Conservation (phyloP, 2,329 filamentous ascomycete genomes). For the Myriosclerotinia duriaeana region DNA sequence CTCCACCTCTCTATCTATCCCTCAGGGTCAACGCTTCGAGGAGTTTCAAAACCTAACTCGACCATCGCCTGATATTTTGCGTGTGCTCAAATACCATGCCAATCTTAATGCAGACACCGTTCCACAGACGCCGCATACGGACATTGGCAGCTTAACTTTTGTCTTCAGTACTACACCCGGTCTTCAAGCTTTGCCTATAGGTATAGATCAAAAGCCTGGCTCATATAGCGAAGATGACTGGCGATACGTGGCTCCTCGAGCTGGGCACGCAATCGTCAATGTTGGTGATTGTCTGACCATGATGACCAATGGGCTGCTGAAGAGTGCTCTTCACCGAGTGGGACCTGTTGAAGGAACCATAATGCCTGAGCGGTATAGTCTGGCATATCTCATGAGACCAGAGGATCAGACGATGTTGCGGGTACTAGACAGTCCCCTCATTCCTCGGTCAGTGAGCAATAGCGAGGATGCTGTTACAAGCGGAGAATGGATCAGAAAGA, state of each 20-base stretch:
- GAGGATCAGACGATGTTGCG: not conserved
- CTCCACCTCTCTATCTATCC: not conserved
- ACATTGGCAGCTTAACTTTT: not conserved
- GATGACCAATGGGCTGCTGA: not conserved
- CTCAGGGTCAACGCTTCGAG: not conserved
- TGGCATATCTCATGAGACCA: not conserved
- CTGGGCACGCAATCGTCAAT: slow-evolving; percentile 3
- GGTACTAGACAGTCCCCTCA: not conserved
- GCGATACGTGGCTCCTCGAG: not conserved
- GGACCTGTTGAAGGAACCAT: not conserved
- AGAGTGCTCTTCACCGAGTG: not conserved
- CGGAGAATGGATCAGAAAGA: not conserved
- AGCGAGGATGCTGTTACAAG: not conserved
- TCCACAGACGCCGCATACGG: slow-evolving; percentile 5
- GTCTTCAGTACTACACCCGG: not conserved
- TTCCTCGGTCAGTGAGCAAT: not conserved
- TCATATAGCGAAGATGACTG: not conserved
- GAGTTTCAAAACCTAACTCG: not conserved
- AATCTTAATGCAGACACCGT: not conserved
- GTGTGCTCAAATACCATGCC: slow-evolving; percentile 4
- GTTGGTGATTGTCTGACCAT: not conserved
- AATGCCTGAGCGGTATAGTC: not conserved
- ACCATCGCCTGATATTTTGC: not conserved
- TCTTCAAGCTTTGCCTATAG: not conserved
- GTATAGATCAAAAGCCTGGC: not conserved